A percentile compares a stretch with the other conserved stretches of the same genome.
Conservation (phyloP, 75 land plant species). For the Adiantum capillusveneris region DNA sequence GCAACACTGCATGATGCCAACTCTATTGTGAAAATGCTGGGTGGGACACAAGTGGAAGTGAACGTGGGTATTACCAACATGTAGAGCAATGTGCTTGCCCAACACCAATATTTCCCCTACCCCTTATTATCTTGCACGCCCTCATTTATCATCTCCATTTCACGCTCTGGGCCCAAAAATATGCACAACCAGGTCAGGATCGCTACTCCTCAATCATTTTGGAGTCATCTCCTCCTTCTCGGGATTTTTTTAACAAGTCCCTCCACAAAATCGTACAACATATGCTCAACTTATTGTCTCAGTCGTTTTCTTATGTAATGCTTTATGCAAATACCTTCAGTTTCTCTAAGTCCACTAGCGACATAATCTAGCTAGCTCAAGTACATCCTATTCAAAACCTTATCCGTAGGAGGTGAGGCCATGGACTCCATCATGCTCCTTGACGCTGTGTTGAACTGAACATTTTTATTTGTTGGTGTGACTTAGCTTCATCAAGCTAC, state of each 20-base stretch:
- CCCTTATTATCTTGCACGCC: slow-evolving; percentile 37
- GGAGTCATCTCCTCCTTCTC: slow-evolving; percentile 51
- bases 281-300: slow-evolving; percentile 59
- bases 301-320: slow-evolving; percentile 62
- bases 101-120: slow-evolving; percentile 58
- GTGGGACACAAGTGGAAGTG: slow-evolving; percentile 35
- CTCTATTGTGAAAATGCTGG: not conserved
- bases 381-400: slow-evolving; percentile 57
- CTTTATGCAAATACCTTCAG: slow-evolving; percentile 64
- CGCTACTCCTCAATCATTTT: slow-evolving; percentile 47
- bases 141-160: slow-evolving; percentile 52
- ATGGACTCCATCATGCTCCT: slow-evolving; percentile 64
- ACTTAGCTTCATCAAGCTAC: slow-evolving; percentile 42
- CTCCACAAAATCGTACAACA: slow-evolving; percentile 42
- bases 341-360: slow-evolving; percentile 33
- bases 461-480: slow-evolving; percentile 50
- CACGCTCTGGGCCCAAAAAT: slow-evolving; percentile 48
- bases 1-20: slow-evolving; percentile 9
- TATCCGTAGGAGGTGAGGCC: slow-evolving; percentile 35
- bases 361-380: slow-evolving; percentile 49
- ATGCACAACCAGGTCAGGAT: slow-evolving; percentile 49
- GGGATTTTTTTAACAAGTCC: slow-evolving; percentile 51
- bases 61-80: slow-evolving; percentile 44
- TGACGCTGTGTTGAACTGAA: slow-evolving; percentile 74
- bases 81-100: slow-evolving; percentile 45